These are phyloP conservation scores for Cudoniella acicularis DNA, from an alignment of 495 filamentous ascomycete species.

Conservation along the genomic window DNA sequence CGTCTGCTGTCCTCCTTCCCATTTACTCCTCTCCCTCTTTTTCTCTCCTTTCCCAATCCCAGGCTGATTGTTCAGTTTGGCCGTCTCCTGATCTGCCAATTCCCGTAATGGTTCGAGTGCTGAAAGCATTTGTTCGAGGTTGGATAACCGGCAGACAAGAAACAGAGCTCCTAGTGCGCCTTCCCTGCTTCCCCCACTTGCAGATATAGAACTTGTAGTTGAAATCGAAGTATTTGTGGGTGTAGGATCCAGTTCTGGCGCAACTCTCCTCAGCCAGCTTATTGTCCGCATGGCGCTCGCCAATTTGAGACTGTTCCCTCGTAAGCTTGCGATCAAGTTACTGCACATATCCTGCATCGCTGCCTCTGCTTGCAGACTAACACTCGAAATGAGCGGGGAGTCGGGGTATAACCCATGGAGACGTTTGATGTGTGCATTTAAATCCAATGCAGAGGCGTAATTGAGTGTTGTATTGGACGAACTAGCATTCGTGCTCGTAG, in stretches of 20 bases:
- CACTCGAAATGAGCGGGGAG: constrained; percentile 67
- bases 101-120: constrained; percentile 84
- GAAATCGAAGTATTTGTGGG: constrained; percentile 10
- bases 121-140: constrained; percentile 72
- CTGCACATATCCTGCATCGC: constrained; percentile 88
- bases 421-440: constrained; percentile 90
- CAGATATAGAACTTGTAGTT: constrained; percentile 16
- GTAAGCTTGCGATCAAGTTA: constrained; percentile 75
- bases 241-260: constrained; percentile 66
- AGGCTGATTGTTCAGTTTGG: constrained; percentile 29
- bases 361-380: constrained; percentile 74
- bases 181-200: constrained; percentile 37
- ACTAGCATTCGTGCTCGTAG: constrained; percentile 42
- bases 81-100: constrained; percentile 84
- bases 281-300: constrained; percentile 89
- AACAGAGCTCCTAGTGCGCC: constrained; percentile 76
- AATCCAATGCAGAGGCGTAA: constrained; percentile 86
- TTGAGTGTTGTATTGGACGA: constrained; percentile 44
- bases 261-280: constrained; percentile 83
- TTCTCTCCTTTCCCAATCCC: constrained; percentile 12
- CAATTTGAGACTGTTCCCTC: constrained; percentile 75
- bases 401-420: constrained; percentile 78
- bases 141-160: constrained; percentile 78
- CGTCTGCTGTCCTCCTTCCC: constrained; percentile 84
- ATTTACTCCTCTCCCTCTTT: constrained; percentile 34